A percentile compares a stretch with the other conserved stretches of the same genome.
These are phyloP conservation scores for Gentiana dahurica DNA, from an alignment of 257 asterid genomes.

Conservation along the genomic window DNA sequence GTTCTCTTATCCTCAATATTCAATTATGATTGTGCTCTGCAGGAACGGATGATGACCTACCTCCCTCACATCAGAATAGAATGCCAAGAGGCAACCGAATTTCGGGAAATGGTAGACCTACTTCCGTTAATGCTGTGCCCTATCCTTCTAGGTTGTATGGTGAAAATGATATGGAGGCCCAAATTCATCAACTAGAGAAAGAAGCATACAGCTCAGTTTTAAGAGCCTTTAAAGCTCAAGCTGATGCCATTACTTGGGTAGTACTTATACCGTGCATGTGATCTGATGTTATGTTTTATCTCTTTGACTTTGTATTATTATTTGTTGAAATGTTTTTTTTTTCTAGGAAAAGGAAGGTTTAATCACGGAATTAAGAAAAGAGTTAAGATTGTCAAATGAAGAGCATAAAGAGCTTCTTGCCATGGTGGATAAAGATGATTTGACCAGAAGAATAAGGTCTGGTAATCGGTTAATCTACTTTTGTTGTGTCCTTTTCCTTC, in stretches of 20 bases:
- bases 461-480: not conserved
- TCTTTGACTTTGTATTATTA: slow-evolving; percentile 28
- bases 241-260: slow-evolving; percentile 94
- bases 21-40: slow-evolving; percentile 14
- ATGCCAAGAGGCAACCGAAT: slow-evolving; percentile 82
- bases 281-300: slow-evolving; percentile 19
- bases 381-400: slow-evolving; percentile 81
- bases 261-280: slow-evolving; percentile 4
- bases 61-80: slow-evolving; percentile 89
- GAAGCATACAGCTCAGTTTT: slow-evolving; percentile 84
- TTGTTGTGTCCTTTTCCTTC: not conserved
- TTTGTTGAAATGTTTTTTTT: slow-evolving; percentile 20
- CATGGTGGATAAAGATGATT: slow-evolving; percentile 71
- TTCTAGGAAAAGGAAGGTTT: slow-evolving; percentile 79
- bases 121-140: slow-evolving; percentile 47
- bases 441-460: slow-evolving; percentile 72
- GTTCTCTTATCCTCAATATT: not conserved
- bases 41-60: slow-evolving; percentile 97
- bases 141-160: slow-evolving; percentile 43
- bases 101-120: slow-evolving; percentile 76
- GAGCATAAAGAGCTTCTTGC: slow-evolving; percentile 80
- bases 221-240: slow-evolving; percentile 90
- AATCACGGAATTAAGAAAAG: slow-evolving; percentile 84
- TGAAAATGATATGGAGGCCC: slow-evolving; percentile 72
- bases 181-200: slow-evolving; percentile 83